Conservation (phyloP, 768 basidiomycete species). For the Mycena filopes region DNA sequence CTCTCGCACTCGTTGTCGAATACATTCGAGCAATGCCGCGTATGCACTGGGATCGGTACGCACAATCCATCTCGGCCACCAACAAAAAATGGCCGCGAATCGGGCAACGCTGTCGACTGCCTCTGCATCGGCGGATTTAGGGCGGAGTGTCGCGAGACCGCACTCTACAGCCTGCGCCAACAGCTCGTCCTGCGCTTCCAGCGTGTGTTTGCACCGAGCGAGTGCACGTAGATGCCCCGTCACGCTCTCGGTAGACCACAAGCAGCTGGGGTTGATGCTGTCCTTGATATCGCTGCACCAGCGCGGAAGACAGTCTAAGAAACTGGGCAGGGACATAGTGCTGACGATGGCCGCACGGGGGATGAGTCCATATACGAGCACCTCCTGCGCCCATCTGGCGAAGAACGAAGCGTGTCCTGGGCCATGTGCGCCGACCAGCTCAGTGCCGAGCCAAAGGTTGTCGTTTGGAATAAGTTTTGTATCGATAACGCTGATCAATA, state of each 20-base stretch:
- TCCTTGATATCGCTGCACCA: constrained; percentile 8
- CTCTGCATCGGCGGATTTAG: not conserved
- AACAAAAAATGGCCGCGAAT: constrained; percentile 25
- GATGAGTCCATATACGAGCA: constrained; percentile 13
- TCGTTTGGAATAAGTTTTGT: not conserved
- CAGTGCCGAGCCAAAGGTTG: constrained; percentile 11
- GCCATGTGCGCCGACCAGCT: constrained; percentile 13
- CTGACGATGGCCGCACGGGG: constrained; percentile 1
- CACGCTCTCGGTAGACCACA: constrained; percentile 6
- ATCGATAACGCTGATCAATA: constrained; percentile 19
- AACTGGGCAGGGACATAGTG: not conserved
- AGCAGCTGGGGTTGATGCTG: not conserved
- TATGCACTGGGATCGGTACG: constrained; percentile 9
- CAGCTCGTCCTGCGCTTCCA: not conserved
- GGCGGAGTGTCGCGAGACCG: constrained; percentile 2
- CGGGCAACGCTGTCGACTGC: constrained; percentile 1
- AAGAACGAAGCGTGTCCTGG: not conserved
- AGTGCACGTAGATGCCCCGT: not conserved
- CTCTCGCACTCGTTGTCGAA: not conserved
- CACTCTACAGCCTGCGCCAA: constrained; percentile 7
- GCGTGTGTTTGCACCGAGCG: not conserved
- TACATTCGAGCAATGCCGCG: not conserved
- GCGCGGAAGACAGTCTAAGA: constrained; percentile 1
- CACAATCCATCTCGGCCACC: constrained; percentile 26
- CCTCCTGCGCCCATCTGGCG: constrained; percentile 17